Evolutionary conservation across 208 protist species (phyloP), one percentile per base, ranked within the genome.

Genomic region (Trichomonas vaginalis): DNA sequence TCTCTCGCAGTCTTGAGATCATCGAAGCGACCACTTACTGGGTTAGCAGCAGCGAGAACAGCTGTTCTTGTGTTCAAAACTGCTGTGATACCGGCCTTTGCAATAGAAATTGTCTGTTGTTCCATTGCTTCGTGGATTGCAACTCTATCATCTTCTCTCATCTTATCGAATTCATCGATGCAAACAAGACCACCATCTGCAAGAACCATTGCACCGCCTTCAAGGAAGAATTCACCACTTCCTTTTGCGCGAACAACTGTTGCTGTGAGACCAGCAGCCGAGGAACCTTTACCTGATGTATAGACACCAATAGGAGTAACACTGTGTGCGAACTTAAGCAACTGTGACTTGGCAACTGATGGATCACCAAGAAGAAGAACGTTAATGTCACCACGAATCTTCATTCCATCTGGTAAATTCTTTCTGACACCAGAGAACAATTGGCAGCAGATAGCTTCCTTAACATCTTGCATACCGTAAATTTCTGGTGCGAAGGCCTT

Each of bases 161-260:
- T 99, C 97, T 99, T 99, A 97, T 99, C 99, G 97, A 99, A 99
- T 98, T 99, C 99, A 97, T 99, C 99, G 95, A 99, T 99, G 97
- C 99, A 99, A 6, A 99, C 98, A n/a, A 99, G 97, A 47, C 99
- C 99, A 45, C 99, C 98, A 96, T 99, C 99, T 8, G 99, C 99
- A 4, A 99, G 98, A 40, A 99, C 99, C 98, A 99, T 99, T 35
- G 99, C 99, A 21, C 99, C 99, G 45, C 99, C 99, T 97, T 99
- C 99, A 12, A 99, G 97, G 96, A 98, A 99, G 96, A 99, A 99
- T 96, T 95, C 97, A 62, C 96, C 95, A 61, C 96, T 97, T 40
- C 97, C 39, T 15, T 96, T 27, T 61, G 99, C 98, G 40, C 97
- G 46, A 39, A 98, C 97, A 0, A 98, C 98, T 0, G 97, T 98